A percentile compares a stretch with the other conserved stretches of the same genome.
Evolutionary conservation across 768 basidiomycete genomes (phyloP).

Genomic region (Panellus pusillus): DNA sequence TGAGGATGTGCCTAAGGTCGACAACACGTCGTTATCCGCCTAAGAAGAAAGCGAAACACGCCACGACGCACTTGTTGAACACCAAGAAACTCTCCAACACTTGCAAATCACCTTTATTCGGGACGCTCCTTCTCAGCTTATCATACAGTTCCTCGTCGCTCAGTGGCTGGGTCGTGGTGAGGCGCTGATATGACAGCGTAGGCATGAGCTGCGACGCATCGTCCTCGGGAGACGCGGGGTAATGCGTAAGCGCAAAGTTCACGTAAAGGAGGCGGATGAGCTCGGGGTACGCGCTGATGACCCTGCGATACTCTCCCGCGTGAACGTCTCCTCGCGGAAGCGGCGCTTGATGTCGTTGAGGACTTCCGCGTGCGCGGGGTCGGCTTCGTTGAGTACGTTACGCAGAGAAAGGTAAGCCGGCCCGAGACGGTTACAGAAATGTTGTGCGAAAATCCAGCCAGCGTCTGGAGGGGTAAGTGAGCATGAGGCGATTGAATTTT

Average conservation of each 20-base stretch:
- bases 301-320: slow-evolving; percentile 91
- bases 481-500: not conserved
- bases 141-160: slow-evolving; percentile 83
- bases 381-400: slow-evolving; percentile 83
- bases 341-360: slow-evolving; percentile 93
- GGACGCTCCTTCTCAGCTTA: slow-evolving; percentile 80
- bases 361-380: slow-evolving; percentile 89
- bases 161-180: slow-evolving; percentile 83
- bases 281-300: slow-evolving; percentile 86
- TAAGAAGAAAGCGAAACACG: not conserved
- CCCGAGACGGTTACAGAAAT: slow-evolving; percentile 95
- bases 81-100: slow-evolving; percentile 92
- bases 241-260: slow-evolving; percentile 96
- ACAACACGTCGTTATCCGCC: not conserved
- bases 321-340: slow-evolving; percentile 98
- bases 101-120: slow-evolving; percentile 90
- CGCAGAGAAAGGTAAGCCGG: slow-evolving; percentile 87
- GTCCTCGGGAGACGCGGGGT: slow-evolving; percentile 55
- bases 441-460: slow-evolving; percentile 98
- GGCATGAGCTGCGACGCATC: slow-evolving; percentile 76
- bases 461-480: slow-evolving; percentile 54
- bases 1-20: slow-evolving; percentile 70
- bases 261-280: slow-evolving; percentile 88
- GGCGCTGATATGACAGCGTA: slow-evolving; percentile 93
- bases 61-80: slow-evolving; percentile 82